Evolutionary conservation across 768 basidiomycete genomes (phyloP).

Genomic region (Trametes villosa): DNA sequence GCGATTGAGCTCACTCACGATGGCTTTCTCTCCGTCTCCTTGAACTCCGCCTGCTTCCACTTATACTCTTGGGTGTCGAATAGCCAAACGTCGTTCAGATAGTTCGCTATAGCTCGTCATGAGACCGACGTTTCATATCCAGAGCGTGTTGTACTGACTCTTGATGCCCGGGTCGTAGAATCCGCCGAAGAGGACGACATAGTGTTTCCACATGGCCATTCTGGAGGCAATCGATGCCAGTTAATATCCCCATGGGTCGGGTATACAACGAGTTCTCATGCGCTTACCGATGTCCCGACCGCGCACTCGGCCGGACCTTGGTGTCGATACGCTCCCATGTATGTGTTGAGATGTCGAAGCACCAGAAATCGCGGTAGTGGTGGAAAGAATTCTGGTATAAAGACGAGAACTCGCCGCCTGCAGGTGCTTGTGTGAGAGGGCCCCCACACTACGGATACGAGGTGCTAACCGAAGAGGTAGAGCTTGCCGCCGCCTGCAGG

Average conservation of each 20-base stretch:
- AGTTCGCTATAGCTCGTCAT: conserved; percentile 57
- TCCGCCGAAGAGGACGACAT: conserved; percentile 85
- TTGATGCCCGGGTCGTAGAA: conserved; percentile 87
- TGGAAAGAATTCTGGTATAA: conserved; percentile 83
- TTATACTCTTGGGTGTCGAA: conserved; percentile 87
- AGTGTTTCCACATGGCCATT: conserved; percentile 91
- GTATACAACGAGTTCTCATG: not conserved
- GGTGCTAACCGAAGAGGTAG: conserved; percentile 71
- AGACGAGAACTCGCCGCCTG: conserved; percentile 87
- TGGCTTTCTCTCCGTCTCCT: conserved; percentile 70
- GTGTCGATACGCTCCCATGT: conserved; percentile 91
- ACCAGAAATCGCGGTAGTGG: conserved; percentile 87
- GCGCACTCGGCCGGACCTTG: conserved; percentile 75
- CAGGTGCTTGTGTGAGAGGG: not conserved
- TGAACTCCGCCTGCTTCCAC: conserved; percentile 80
- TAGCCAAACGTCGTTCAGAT: conserved; percentile 83
- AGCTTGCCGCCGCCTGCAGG: conserved; percentile 85
- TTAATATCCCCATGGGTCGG: too few species aligned
- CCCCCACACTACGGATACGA: not conserved
- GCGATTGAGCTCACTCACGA: conserved; percentile 51
- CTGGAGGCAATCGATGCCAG: conserved; percentile 40
- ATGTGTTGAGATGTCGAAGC: conserved; percentile 78
- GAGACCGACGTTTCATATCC: not conserved
- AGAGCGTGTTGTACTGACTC: conserved; percentile 48
- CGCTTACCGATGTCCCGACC: conserved; percentile 79